Conservation (phyloP, 768 basidiomycete species). For the Pisolithus orientalis region DNA sequence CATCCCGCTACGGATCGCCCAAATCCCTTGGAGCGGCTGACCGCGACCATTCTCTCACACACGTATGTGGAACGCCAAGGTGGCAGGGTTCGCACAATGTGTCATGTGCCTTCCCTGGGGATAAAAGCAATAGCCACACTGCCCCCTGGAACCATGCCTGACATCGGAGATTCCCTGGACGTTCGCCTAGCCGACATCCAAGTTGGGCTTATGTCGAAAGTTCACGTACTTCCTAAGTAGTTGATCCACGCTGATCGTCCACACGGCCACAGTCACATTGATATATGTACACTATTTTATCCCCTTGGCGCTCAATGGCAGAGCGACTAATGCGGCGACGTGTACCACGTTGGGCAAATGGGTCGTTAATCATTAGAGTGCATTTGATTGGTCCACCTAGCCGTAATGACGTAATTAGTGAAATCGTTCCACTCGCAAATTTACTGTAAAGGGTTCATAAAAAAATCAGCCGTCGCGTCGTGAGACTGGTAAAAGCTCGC, state of each 20-base stretch:
- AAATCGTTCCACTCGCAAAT: background rate
- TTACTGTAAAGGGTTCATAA: background rate
- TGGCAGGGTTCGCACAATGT: slow-evolving; percentile 9
- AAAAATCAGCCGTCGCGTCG: no score
- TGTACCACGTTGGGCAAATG: no score
- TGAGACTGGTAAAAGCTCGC: background rate
- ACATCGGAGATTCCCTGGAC: slow-evolving; percentile 21
- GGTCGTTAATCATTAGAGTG: no score
- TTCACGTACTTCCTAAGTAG: slow-evolving; percentile 14
- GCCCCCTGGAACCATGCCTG: slow-evolving; percentile 6
- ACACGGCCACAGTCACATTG: background rate
- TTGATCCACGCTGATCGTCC: background rate
- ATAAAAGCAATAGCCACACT: slow-evolving; percentile 12
- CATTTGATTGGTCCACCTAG: no score
- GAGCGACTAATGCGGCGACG: no score
- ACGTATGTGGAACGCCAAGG: slow-evolving; percentile 1
- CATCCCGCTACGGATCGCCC: slow-evolving; percentile 9
- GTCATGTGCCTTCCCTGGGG: slow-evolving; percentile 23
- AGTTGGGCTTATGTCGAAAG: slow-evolving; percentile 24
- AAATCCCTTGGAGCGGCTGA: slow-evolving; percentile 25
- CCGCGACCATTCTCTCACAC: slow-evolving; percentile 15
- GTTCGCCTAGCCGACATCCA: slow-evolving; percentile 23
- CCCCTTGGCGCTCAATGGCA: background rate
- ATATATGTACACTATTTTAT: background rate
- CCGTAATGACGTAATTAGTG: background rate